Base-by-base conservation (phyloP, 306 rosid species). In the Pterocarpus santalinus region DNA sequence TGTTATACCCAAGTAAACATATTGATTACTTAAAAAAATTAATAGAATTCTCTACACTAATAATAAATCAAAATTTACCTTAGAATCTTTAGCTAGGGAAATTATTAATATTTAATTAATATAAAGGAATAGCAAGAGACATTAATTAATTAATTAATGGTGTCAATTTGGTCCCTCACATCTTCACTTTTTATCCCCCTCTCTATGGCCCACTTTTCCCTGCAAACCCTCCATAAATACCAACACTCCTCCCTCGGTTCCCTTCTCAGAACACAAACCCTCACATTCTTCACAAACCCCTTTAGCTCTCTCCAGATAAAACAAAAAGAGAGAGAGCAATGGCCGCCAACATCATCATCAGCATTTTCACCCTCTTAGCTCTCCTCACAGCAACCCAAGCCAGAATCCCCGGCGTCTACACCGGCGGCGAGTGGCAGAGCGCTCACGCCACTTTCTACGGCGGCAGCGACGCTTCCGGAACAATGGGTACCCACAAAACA, bases 391-490 rank as follows among this genome's bases (percentile, higher is more conserved):
- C 65, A 8, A 76, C 84, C 0, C 52, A 86, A 2, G 92, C 85
- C 44, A 83, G 46, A 81, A 17, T 86, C 10, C 87, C 88, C 1
- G 90, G 94, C 11, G 83, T 64, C 34, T 87, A 84, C 91, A 0
- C 82, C 38, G 88, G 84, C 7, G 90, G 87, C 5, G 78, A 58
- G 1, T 94, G 98, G 98, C 82, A 94, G 67, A 83, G 1, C 14
- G 98, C 98, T 1, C 98, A 94, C 57, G 98, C 98, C 33, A 94
- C 98, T 0, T 94, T 94, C 92, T 94, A 94, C 62, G 98, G 98
- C 0, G 98, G 95, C 46, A 85, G 81, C 55, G 97, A 92, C 62
- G 98, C 98, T 83, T 87, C 98, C 4, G 98, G 98, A 63, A 94
- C 98, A 44, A 94, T 94, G 98, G 97, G 97, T 90, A 55, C 2